Conservation (phyloP, 768 basidiomycete genomes). For the Collybia sordida region DNA sequence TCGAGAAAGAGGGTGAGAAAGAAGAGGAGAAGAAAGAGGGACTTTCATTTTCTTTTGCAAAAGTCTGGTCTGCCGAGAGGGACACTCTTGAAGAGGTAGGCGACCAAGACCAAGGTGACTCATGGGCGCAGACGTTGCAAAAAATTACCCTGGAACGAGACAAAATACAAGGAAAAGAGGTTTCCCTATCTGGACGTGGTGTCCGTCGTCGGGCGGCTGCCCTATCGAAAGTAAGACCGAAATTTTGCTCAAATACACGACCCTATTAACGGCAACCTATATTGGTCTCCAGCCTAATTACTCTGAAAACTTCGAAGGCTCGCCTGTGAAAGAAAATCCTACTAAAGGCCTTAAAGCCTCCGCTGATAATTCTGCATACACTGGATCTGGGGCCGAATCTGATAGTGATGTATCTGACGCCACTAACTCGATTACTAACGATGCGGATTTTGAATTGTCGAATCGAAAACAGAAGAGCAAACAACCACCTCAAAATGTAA, state of each 20-base stretch:
- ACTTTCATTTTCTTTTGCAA: constrained; percentile 81
- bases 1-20: constrained; percentile 69
- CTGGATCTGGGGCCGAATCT: constrained; percentile 27
- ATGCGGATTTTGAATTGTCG: constrained; percentile 11
- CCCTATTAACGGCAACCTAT: constrained; percentile 12
- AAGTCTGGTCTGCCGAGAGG: constrained; percentile 86
- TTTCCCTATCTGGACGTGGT: constrained; percentile 68
- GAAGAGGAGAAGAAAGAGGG: constrained; percentile 51
- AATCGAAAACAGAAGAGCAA: constrained; percentile 17
- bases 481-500: constrained; percentile 1
- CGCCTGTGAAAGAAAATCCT: constrained; percentile 9
- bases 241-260: too few relatives aligned
- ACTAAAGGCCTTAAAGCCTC: neutral
- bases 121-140: constrained; percentile 78
- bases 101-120: constrained; percentile 66
- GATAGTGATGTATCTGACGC: constrained; percentile 20
- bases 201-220: constrained; percentile 69
- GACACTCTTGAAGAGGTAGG: constrained; percentile 66
- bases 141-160: constrained; percentile 45
- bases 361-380: constrained; percentile 34
- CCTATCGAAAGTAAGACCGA: constrained; percentile 5
- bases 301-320: neutral
- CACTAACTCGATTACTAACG: constrained; percentile 14
- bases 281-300: neutral
- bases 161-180: constrained; percentile 40